phyloP scores from a whole-genome alignment of 2,329 filamentous ascomycete genomes.

The Atkinsonella hypoxylon region DNA sequence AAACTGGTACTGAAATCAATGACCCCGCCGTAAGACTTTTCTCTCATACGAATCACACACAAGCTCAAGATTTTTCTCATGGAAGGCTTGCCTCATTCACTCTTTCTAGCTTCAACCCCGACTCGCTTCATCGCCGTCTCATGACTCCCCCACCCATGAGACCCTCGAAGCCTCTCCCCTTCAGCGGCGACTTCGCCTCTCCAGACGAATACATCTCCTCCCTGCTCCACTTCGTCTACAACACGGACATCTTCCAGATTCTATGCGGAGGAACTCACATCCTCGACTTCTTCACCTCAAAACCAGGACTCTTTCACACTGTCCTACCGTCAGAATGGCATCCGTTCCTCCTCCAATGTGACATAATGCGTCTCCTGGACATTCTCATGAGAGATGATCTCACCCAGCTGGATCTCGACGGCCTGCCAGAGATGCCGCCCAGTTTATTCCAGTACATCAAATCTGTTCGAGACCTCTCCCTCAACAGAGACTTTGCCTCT shows the following conservation, averaged over 20 bases:
- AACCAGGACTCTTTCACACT: constrained; percentile 69
- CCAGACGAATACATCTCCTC: constrained; percentile 68
- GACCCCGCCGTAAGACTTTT: no score
- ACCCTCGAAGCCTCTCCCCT: constrained; percentile 46
- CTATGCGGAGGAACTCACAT: constrained; percentile 97
- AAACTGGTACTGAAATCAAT: no score
- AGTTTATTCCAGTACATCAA: constrained; percentile 61
- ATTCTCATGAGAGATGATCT: constrained; percentile 72
- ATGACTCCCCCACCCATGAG: not conserved
- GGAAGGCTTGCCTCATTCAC: not conserved
- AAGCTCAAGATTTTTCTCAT: no score
- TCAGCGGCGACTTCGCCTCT: constrained; percentile 55
- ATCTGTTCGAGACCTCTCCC: constrained; percentile 55
- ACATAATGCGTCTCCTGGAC: constrained; percentile 67
- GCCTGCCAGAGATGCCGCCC: constrained; percentile 28
- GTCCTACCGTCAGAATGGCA: constrained; percentile 75
- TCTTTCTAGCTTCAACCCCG: not conserved
- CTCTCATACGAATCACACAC: no score
- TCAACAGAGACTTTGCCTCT: constrained; percentile 48
- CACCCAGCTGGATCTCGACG: constrained; percentile 18
- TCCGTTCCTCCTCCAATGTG: constrained; percentile 56
- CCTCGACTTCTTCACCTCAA: constrained; percentile 83
- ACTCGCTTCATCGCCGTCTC: not conserved
- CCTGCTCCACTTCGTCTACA: constrained; percentile 63
- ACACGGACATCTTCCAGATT: constrained; percentile 66